Evolutionary conservation across 208 protist genomes (phyloP).

Genomic region (Phytomonas sp.): DNA sequence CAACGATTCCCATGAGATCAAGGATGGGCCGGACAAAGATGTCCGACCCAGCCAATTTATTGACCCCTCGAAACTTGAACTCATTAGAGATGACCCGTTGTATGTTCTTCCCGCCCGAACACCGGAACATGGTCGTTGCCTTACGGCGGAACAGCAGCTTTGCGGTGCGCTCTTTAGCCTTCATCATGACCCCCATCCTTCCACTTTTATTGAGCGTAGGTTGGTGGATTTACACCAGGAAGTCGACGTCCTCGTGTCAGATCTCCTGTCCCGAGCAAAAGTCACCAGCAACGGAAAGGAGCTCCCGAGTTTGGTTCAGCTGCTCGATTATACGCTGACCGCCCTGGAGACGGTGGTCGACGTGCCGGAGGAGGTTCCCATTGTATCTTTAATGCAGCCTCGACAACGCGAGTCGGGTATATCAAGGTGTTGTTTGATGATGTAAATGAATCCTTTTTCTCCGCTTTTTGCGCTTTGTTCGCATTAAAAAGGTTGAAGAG

Average conservation of each 20-base stretch:
- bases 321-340: slow-evolving; percentile 51
- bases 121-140: slow-evolving; percentile 38
- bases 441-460: slow-evolving; percentile 19
- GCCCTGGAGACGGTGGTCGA: slow-evolving; percentile 37
- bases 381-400: slow-evolving; percentile 35
- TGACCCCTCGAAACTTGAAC: not conserved
- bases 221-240: slow-evolving; percentile 48
- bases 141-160: slow-evolving; percentile 46
- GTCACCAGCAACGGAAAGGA: slow-evolving; percentile 16
- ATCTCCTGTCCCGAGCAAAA: slow-evolving; percentile 47
- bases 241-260: slow-evolving; percentile 54
- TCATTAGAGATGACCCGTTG: slow-evolving; percentile 12
- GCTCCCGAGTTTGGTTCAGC: slow-evolving; percentile 41
- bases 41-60: slow-evolving; percentile 8
- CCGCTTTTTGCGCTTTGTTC: not conserved
- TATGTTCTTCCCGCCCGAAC: slow-evolving; percentile 25
- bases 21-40: not conserved
- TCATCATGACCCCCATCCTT: slow-evolving; percentile 34
- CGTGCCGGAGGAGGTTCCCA: slow-evolving; percentile 29
- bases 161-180: slow-evolving; percentile 32
- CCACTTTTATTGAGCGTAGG: slow-evolving; percentile 33
- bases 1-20: not conserved
- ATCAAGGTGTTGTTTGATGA: slow-evolving; percentile 28
- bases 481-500: not conserved
- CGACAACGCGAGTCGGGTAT: slow-evolving; percentile 16